Percentiles rank a stretch among this genome's conserved stretches.
Conservation (phyloP, 2,329 filamentous ascomycete genomes). For the Saccharata proteae region DNA sequence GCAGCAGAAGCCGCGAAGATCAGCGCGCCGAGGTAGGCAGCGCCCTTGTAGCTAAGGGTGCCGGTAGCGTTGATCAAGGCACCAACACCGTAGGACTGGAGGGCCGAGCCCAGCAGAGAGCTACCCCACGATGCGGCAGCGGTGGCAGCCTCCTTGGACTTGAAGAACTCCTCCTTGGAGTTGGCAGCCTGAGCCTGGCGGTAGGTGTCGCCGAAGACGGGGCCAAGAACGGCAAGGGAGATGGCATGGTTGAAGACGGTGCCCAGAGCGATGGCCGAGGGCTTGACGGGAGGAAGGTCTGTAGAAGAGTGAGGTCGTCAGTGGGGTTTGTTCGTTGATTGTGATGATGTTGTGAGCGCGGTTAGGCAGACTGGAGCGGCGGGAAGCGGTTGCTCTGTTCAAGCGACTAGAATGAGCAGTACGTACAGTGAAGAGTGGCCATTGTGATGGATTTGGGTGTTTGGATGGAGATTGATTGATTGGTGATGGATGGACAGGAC, state of each 20-base stretch:
- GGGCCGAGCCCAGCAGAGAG: constrained; percentile 73
- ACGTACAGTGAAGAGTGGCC: constrained; percentile 49
- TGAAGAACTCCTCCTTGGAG: constrained; percentile 92
- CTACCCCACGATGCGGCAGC: constrained; percentile 85
- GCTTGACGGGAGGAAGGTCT: constrained; percentile 81
- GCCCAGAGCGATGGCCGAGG: constrained; percentile 92
- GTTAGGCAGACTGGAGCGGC: neutral
- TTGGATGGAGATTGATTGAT: no score
- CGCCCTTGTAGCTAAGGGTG: constrained; percentile 92
- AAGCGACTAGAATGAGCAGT: neutral
- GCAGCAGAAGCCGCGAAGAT: constrained; percentile 88
- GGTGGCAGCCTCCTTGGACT: constrained; percentile 80
- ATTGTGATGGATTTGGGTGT: constrained; percentile 37
- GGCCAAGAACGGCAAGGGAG: constrained; percentile 74
- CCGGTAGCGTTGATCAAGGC: constrained; percentile 83
- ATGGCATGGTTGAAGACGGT: constrained; percentile 90
- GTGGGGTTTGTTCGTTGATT: neutral
- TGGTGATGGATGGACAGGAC: no score
- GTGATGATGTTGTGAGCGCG: neutral
- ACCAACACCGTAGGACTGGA: constrained; percentile 82
- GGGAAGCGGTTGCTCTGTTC: neutral
- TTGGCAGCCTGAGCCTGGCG: constrained; percentile 82
- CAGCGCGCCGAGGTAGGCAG: constrained; percentile 79
- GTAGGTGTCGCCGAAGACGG: constrained; percentile 90
- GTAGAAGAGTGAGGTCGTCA: constrained; percentile 1